phyloP scores from a whole-genome alignment of 768 basidiomycete species.

The Chalciporus sphaerocephalus region DNA sequence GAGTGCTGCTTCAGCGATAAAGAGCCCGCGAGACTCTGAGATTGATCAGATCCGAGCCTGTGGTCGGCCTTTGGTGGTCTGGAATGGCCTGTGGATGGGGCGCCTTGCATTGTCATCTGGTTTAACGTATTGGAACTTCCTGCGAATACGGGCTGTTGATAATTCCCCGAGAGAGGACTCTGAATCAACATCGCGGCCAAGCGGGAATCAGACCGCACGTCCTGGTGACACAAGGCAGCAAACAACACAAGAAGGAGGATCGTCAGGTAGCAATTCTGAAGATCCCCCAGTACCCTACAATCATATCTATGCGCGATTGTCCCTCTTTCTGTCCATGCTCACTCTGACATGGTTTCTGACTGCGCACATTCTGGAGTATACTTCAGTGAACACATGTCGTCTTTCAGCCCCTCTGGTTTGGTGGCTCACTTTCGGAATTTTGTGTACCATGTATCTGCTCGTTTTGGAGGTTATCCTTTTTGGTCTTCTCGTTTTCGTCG shows the following conservation, averaged over 20 bases:
- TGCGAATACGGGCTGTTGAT: conserved; percentile 30
- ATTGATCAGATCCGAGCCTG: conserved; percentile 61
- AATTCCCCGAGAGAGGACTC: conserved; percentile 26
- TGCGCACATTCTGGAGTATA: conserved; percentile 76
- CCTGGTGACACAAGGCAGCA: conserved; percentile 14
- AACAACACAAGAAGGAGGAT: conserved; percentile 20
- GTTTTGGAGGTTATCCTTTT: conserved; percentile 68
- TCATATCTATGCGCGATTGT: conserved; percentile 37
- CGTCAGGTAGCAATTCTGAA: conserved; percentile 19
- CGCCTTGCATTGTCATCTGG: conserved; percentile 46
- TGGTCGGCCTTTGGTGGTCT: conserved; percentile 58
- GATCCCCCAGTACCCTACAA: conserved; percentile 25
- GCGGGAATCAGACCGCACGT: conserved; percentile 18
- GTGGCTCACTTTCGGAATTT: conserved; percentile 81
- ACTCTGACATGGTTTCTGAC: conserved; percentile 82
- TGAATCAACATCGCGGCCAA: conserved; percentile 24
- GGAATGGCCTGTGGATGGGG: conserved; percentile 63
- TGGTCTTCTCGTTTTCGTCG: conserved; percentile 70
- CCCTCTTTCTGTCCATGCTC: conserved; percentile 60
- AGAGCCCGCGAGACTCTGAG: conserved; percentile 40
- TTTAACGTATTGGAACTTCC: conserved; percentile 56
- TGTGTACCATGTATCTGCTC: conserved; percentile 77
- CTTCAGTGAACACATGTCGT: conserved; percentile 70
- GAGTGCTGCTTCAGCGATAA: conserved; percentile 41
- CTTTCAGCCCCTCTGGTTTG: conserved; percentile 73